Conservation (phyloP, 768 basidiomycete species). For the Boletus sp. region DNA sequence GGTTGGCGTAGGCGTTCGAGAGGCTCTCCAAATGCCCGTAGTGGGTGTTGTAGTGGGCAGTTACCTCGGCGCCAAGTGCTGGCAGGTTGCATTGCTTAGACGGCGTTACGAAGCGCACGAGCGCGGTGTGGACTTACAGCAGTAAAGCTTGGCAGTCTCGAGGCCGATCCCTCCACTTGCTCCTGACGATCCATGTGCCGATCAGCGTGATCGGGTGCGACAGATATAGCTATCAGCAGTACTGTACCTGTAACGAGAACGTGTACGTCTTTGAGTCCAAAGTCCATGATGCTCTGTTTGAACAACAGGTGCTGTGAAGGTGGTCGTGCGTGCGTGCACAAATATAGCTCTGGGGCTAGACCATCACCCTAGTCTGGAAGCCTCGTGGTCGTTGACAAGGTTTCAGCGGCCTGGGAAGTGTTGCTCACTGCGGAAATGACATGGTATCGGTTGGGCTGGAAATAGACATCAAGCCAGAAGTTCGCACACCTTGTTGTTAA, state of each 20-base stretch:
- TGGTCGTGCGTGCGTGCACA: conserved; percentile 6
- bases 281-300: conserved; percentile 39
- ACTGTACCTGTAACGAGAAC: conserved; percentile 62
- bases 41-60: conserved; percentile 67
- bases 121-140: conserved; percentile 37
- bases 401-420: conserved; percentile 18
- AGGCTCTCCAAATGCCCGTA: conserved; percentile 41
- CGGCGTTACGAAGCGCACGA: background rate
- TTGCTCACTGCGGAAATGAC: background rate
- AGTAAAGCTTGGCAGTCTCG: conserved; percentile 53
- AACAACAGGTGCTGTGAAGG: background rate
- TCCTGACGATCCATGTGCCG: conserved; percentile 36
- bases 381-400: background rate
- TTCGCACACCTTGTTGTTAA: background rate
- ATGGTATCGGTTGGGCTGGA: background rate
- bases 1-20: conserved; percentile 30
- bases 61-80: conserved; percentile 72
- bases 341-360: conserved; percentile 5
- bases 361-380: conserved; percentile 3
- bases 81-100: background rate
- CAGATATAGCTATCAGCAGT: background rate
- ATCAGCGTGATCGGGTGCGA: background rate
- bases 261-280: conserved; percentile 57
- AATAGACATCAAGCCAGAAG: background rate
- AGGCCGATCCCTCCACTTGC: conserved; percentile 77